Evolutionary conservation across 192 early-diverging fungal species (phyloP), one percentile per base, ranked within the genome.

Genomic region (Podila verticillata): DNA sequence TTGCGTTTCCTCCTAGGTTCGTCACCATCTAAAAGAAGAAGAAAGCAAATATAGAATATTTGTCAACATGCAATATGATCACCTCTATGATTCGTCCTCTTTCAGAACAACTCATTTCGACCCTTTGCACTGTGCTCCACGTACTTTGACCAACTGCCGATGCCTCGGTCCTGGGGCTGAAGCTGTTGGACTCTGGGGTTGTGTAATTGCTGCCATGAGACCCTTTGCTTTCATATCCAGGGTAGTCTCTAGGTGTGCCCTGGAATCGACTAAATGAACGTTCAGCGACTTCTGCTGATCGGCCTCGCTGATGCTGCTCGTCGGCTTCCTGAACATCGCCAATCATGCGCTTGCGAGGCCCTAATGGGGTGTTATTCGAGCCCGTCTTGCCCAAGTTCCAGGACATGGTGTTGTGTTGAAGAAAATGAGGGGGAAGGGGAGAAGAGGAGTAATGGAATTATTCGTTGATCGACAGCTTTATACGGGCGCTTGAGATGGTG

Each of bases 1-100:
- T 87, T 91, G 65, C 93, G 88, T 57, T 93, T 92, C 65, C 91
- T 86, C 68, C 77, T 89, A 49, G 88, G 86, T 63, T 89, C 88
- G 6, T 87, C 84, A 34, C 20, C 44, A 36, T 69, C 83, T 65
- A 31, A 7, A 15, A 62, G 51, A 63, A 35, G 51, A 36, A 44
- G 15, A 48, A 8, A 17, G 10, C 13, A 28, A 9, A 7, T 3
- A 44, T 3, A 10, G 17, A 4, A 15, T 17, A 15, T 15, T 44
- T 44, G 39, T 44, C 15, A 44, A 15, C 10, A 44, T 4, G 4
- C 4, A 44, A 12, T 3, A 3, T 4, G 39, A 44, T 44, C 39
- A 44, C 12, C 36, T 12, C 7, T 15, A 39, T 9, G 12, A 1
- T 13, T 12, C 36, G 17, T 2, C 2, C 1, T 44, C 1, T 15